Percentiles rank a stretch among this genome's conserved stretches.
Evolutionary conservation across 768 basidiomycete species (phyloP).

Genomic region (Neoboletus brunneissimus): DNA sequence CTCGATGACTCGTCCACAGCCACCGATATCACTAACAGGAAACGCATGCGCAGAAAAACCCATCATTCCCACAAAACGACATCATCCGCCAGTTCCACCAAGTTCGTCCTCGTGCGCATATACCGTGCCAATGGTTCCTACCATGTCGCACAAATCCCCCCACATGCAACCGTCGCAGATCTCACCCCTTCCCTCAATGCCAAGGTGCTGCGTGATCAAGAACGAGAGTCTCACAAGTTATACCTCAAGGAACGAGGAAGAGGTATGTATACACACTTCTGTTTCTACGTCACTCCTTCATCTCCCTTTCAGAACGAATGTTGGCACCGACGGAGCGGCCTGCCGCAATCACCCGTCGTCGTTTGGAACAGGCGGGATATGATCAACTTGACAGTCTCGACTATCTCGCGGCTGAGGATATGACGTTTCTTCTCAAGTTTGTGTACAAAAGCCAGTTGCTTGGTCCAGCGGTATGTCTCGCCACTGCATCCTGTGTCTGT

Average conservation of each 20-base stretch:
- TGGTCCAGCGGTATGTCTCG: slow-evolving; percentile 52
- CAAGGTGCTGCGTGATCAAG: slow-evolving; percentile 49
- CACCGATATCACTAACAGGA: slow-evolving; percentile 15
- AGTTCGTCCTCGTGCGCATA: slow-evolving; percentile 64
- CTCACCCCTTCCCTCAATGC: slow-evolving; percentile 60
- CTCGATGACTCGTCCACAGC: slow-evolving; percentile 12
- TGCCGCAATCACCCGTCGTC: slow-evolving; percentile 75
- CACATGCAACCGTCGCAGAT: slow-evolving; percentile 65
- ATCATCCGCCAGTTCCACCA: slow-evolving; percentile 15
- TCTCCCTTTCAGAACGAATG: slow-evolving; percentile 62
- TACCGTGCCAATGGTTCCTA: slow-evolving; percentile 72
- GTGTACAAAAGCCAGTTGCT: slow-evolving; percentile 80
- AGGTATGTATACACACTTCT: slow-evolving; percentile 42
- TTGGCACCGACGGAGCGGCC: slow-evolving; percentile 80
- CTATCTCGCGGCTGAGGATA: slow-evolving; percentile 70
- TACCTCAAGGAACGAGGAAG: slow-evolving; percentile 76
- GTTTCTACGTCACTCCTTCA: neutral
- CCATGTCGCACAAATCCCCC: slow-evolving; percentile 63
- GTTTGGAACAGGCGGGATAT: slow-evolving; percentile 89
- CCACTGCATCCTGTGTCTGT: neutral
- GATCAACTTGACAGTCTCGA: slow-evolving; percentile 76
- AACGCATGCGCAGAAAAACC: slow-evolving; percentile 26
- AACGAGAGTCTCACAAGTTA: slow-evolving; percentile 59
- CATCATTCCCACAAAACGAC: slow-evolving; percentile 17
- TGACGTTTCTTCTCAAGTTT: slow-evolving; percentile 85